These are phyloP conservation scores for Chytriomyces hyalinus DNA, from an alignment of 192 early-diverging fungal genomes.

Conservation along the genomic window DNA sequence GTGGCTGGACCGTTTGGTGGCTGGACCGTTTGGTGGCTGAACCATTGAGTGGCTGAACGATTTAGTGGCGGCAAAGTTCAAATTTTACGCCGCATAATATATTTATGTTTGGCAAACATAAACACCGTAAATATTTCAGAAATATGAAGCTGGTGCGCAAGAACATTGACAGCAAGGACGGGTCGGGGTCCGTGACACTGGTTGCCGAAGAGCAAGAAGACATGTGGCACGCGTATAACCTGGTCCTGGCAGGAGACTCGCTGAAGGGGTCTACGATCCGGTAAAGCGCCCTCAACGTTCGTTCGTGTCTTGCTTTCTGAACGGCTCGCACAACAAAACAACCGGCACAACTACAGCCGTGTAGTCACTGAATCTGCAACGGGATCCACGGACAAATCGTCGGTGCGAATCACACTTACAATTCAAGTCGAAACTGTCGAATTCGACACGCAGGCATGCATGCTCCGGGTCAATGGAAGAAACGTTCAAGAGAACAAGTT, in stretches of 20 bases:
- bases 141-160: constrained; percentile 76
- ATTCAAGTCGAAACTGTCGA: constrained; percentile 85
- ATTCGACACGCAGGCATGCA: constrained; percentile 86
- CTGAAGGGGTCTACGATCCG: constrained; percentile 86
- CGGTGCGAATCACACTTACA: constrained; percentile 79
- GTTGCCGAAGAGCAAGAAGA: constrained; percentile 92
- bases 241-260: constrained; percentile 82
- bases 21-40: too few relatives aligned
- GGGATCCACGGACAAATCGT: constrained; percentile 83
- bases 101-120: too few relatives aligned
- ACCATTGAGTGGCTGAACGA: too few relatives aligned
- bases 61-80: too few relatives aligned
- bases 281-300: constrained; percentile 43
- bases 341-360: constrained; percentile 57
- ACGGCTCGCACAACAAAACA: not conserved
- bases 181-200: constrained; percentile 80
- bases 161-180: constrained; percentile 72
- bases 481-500: constrained; percentile 86
- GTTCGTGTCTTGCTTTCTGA: not conserved
- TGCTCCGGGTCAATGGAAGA: constrained; percentile 86
- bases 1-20: too few relatives aligned
- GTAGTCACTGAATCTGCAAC: constrained; percentile 87
- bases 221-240: constrained; percentile 85
- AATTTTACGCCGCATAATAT: too few relatives aligned
- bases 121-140: too few relatives aligned